Conservation (phyloP, 2,329 filamentous ascomycete genomes). For the Aureobasidium mangrovei region DNA sequence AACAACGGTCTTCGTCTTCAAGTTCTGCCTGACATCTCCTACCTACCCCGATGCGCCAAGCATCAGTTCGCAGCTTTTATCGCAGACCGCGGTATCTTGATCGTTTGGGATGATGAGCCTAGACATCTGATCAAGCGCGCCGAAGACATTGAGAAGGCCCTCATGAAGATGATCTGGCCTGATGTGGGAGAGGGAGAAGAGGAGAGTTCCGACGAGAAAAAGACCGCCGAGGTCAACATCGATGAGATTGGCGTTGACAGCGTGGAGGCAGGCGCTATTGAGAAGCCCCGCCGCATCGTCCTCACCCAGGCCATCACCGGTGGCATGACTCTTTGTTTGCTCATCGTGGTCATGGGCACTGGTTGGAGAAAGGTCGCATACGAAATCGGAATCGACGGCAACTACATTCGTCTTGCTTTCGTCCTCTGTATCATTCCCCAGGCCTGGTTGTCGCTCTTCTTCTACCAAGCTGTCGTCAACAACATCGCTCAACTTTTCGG, state of each 20-base stretch:
- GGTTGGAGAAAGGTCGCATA: constrained; percentile 49
- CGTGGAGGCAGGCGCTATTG: constrained; percentile 32
- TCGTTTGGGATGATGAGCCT: constrained; percentile 57
- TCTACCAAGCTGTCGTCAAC: constrained; percentile 38
- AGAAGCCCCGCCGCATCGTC: constrained; percentile 40
- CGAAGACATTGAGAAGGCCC: constrained; percentile 42
- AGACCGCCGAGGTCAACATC: constrained; percentile 24
- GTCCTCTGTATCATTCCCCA: constrained; percentile 45
- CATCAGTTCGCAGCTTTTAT: constrained; percentile 60
- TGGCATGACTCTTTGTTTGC: constrained; percentile 44
- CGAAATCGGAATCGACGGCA: constrained; percentile 45
- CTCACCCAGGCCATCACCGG: constrained; percentile 49
- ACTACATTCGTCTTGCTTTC: constrained; percentile 48
- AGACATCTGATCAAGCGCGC: constrained; percentile 46
- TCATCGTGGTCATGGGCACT: constrained; percentile 45
- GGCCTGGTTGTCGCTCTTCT: constrained; percentile 50
- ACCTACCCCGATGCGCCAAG: constrained; percentile 52
- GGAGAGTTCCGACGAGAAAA: constrained; percentile 34
- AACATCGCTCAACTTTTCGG: constrained; percentile 36
- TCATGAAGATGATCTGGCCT: constrained; percentile 54
- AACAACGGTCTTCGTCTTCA: constrained; percentile 51
- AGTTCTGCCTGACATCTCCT: constrained; percentile 49
- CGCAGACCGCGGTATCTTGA: constrained; percentile 47
- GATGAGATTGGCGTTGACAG: constrained; percentile 23
- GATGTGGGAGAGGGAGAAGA: constrained; percentile 33